Conservation (phyloP, 2,329 filamentous ascomycete species). For the Hymenoscyphus infarciens region DNA sequence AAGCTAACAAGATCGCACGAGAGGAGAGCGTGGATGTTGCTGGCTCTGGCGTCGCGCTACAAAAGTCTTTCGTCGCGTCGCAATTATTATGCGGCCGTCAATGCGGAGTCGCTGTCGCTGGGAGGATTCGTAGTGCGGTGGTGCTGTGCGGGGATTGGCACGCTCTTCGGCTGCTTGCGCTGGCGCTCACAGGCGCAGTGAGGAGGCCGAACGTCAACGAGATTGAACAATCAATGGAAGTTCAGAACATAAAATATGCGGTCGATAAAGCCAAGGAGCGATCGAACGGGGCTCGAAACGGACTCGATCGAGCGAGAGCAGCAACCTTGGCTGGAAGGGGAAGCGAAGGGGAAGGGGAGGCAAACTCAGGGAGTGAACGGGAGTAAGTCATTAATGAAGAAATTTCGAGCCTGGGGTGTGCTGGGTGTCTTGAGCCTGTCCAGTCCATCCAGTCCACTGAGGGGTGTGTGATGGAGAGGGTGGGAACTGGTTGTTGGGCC, state of each 20-base stretch:
- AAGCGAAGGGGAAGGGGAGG: neutral
- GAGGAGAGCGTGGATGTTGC: neutral
- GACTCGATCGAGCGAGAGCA: constrained; percentile 1
- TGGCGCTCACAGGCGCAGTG: neutral
- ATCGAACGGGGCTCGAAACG: constrained; percentile 1
- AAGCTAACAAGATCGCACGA: neutral
- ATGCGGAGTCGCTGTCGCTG: neutral
- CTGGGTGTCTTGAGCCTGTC: neutral
- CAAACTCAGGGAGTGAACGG: neutral
- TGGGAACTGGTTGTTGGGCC: neutral
- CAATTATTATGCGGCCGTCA: neutral
- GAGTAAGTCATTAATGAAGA: constrained; percentile 17
- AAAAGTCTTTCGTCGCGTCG: neutral
- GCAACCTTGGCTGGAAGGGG: constrained; percentile 5
- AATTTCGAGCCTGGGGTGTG: constrained; percentile 11
- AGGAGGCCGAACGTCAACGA: neutral
- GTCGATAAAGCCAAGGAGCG: neutral
- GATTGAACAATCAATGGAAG: neutral
- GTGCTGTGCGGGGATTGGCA: constrained; percentile 4
- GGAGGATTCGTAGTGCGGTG: constrained; percentile 1
- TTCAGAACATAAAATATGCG: neutral
- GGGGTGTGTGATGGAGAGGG: neutral
- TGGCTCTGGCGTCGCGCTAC: neutral
- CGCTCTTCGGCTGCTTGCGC: neutral
- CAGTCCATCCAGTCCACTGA: no score